Evolutionary conservation across 805 yeast genomes (phyloP).

Genomic region (Saccharomycopsis microspora): DNA sequence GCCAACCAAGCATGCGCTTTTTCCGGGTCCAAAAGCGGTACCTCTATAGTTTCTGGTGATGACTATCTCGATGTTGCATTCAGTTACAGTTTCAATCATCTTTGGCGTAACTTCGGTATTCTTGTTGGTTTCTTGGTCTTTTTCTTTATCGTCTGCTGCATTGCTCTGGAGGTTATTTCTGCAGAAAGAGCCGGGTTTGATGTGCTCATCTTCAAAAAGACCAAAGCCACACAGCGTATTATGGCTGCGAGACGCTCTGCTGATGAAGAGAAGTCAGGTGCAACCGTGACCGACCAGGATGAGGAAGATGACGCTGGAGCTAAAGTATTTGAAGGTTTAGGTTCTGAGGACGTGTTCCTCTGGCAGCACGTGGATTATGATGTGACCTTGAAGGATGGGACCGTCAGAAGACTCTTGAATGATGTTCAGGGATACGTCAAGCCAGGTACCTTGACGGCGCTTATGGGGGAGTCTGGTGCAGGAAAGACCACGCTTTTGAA

Average conservation of each 20-base stretch:
- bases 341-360: slow-evolving; percentile 34
- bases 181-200: slow-evolving; percentile 17
- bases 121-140: slow-evolving; percentile 37
- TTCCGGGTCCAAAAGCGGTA: slow-evolving; percentile 51
- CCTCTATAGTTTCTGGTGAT: slow-evolving; percentile 43
- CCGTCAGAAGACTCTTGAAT: slow-evolving; percentile 22
- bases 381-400: slow-evolving; percentile 33
- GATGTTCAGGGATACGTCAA: slow-evolving; percentile 48
- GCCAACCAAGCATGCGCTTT: slow-evolving; percentile 43
- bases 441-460: slow-evolving; percentile 50
- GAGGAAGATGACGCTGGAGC: not conserved
- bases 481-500: slow-evolving; percentile 49
- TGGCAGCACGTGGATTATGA: slow-evolving; percentile 51
- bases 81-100: slow-evolving; percentile 42
- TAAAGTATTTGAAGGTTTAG: slow-evolving; percentile 22
- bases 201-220: slow-evolving; percentile 19
- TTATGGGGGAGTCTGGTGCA: slow-evolving; percentile 58
- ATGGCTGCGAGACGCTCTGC: not conserved
- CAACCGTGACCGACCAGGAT: slow-evolving; percentile 32
- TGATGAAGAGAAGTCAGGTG: slow-evolving; percentile 21
- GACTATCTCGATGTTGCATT: slow-evolving; percentile 37
- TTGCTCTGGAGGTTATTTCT: slow-evolving; percentile 19
- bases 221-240: slow-evolving; percentile 5
- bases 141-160: slow-evolving; percentile 16
- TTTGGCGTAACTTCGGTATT: slow-evolving; percentile 78